A percentile compares a stretch with the other conserved stretches of the same genome.
Conservation (phyloP, 116 monocot species). For the Phalaenopsis hybrid region DNA sequence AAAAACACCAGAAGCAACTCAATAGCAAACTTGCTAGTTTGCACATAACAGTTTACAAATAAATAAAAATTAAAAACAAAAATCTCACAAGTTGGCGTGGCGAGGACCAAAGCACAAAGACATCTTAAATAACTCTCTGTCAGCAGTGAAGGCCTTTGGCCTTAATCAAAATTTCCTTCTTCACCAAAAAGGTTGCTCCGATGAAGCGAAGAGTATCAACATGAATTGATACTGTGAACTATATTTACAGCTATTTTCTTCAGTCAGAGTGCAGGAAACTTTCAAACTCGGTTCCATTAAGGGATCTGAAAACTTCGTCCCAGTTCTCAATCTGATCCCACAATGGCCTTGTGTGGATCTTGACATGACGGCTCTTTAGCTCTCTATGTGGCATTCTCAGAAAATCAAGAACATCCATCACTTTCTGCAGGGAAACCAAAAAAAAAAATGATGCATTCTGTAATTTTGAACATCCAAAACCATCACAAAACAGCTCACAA, state of each 20-base stretch:
- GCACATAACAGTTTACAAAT: not conserved
- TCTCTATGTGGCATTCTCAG: constrained; percentile 31
- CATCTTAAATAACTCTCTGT: not conserved
- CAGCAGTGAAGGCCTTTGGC: not conserved
- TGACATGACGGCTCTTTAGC: constrained; percentile 37
- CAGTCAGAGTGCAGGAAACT: constrained; percentile 21
- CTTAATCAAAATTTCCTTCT: too few species aligned
- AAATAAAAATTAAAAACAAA: not conserved
- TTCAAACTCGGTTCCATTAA: constrained; percentile 43
- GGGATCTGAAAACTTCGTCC: constrained; percentile 22
- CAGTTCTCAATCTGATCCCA: constrained; percentile 40
- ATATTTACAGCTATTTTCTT: constrained; percentile 5
- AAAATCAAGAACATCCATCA: constrained; percentile 35
- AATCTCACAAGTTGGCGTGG: not conserved
- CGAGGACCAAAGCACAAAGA: not conserved
- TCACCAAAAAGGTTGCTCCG: not conserved
- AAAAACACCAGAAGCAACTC: not conserved
- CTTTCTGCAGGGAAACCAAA: not conserved
- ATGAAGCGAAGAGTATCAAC: not conserved
- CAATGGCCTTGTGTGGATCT: constrained; percentile 52
- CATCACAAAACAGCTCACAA: not conserved
- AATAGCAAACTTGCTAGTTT: not conserved
- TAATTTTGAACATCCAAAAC: not conserved
- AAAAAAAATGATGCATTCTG: not conserved
- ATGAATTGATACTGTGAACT: not conserved